A percentile compares a stretch with the other conserved stretches of the same genome.
Evolutionary conservation across 345 rosid genomes (phyloP).

Genomic region (Boechera retrofracta): DNA sequence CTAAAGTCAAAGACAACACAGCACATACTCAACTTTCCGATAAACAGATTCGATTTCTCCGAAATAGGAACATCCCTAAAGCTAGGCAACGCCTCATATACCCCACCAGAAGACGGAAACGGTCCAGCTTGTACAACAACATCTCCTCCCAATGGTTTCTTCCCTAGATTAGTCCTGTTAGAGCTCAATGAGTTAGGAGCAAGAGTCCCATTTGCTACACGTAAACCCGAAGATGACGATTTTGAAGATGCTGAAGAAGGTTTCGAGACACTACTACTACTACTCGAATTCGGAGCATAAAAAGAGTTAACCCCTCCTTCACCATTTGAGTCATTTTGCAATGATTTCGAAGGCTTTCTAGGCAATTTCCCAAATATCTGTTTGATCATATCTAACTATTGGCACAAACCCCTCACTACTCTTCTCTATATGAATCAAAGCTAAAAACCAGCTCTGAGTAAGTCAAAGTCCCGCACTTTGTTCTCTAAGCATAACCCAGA

Average conservation of each 20-base stretch:
- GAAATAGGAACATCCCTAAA: constrained; percentile 73
- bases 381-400: constrained; percentile 64
- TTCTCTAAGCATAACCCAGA: not conserved
- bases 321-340: constrained; percentile 52
- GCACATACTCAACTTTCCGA: constrained; percentile 65
- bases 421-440: not conserved
- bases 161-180: constrained; percentile 54
- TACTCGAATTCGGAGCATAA: constrained; percentile 50
- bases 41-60: constrained; percentile 70
- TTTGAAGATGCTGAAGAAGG: constrained; percentile 50
- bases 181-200: constrained; percentile 38
- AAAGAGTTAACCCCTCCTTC: constrained; percentile 55
- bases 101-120: constrained; percentile 45
- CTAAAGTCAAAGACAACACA: constrained; percentile 70
- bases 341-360: constrained; percentile 70
- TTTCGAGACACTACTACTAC: constrained; percentile 31
- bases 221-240: constrained; percentile 50
- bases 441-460: constrained; percentile 17
- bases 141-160: constrained; percentile 41
- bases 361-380: constrained; percentile 83
- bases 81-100: constrained; percentile 72
- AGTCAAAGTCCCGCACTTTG: not conserved
- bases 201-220: constrained; percentile 56
- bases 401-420: constrained; percentile 6
- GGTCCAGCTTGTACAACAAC: constrained; percentile 46